Percentiles rank a stretch among this genome's conserved stretches.
phyloP scores from a whole-genome alignment of 83 land plant species.

The Diphasiastrum complanatum region DNA sequence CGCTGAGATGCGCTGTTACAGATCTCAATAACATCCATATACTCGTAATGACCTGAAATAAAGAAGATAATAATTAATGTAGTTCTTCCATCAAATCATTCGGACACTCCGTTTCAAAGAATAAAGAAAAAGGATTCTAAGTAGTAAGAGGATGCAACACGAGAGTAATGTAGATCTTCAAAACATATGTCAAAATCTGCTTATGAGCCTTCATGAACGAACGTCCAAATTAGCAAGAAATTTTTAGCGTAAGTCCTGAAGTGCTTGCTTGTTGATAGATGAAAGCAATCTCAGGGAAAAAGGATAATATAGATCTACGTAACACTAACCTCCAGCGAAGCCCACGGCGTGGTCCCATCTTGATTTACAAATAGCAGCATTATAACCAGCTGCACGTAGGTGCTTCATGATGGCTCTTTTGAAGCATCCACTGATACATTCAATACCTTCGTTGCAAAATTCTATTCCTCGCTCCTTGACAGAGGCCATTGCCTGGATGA shows the following conservation, averaged over 20 bases:
- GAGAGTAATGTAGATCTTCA: neutral
- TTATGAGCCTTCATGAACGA: too few relatives aligned
- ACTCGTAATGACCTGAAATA: constrained; percentile 84
- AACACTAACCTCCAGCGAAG: constrained; percentile 49
- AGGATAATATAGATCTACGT: neutral
- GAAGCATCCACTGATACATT: constrained; percentile 16
- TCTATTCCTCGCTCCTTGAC: constrained; percentile 36
- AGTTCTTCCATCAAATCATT: neutral
- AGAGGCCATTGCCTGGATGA: constrained; percentile 4
- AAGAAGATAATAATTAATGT: neutral
- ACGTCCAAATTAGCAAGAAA: too few relatives aligned
- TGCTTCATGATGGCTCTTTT: constrained; percentile 40
- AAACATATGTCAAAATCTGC: too few relatives aligned
- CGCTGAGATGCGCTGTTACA: constrained; percentile 15
- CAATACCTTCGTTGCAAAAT: constrained; percentile 25
- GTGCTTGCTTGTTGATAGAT: neutral
- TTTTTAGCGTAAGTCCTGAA: neutral
- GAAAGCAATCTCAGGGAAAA: neutral
- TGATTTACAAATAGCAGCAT: constrained; percentile 83
- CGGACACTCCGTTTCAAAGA: neutral
- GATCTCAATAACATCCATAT: constrained; percentile 65
- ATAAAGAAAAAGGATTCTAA: neutral
- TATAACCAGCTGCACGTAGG: constrained; percentile 51
- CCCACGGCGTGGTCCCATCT: constrained; percentile 80
- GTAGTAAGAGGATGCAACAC: neutral